These are phyloP conservation scores for Solanum lycopersicoides DNA, from an alignment of 257 asterid genomes.

Conservation along the genomic window DNA sequence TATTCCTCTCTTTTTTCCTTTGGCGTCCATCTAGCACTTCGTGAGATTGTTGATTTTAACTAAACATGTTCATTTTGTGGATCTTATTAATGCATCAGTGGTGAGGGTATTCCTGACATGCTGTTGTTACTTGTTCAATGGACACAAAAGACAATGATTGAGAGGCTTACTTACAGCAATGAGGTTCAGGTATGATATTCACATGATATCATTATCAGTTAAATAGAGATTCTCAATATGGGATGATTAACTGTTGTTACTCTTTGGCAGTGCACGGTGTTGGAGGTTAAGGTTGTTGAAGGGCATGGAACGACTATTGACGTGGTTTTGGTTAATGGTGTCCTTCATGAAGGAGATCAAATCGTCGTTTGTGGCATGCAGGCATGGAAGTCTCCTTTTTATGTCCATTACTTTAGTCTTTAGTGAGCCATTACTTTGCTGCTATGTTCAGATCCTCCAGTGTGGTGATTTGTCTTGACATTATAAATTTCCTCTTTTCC, in stretches of 20 bases:
- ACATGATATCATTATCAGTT: background rate
- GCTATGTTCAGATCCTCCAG: conserved; percentile 1
- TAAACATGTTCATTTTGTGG: background rate
- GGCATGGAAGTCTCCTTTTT: conserved; percentile 23
- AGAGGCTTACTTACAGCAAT: conserved; percentile 73
- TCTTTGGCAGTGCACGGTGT: conserved; percentile 78
- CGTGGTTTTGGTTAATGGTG: conserved; percentile 90
- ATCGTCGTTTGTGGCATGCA: conserved; percentile 96
- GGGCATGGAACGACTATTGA: conserved; percentile 98
- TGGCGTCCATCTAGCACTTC: background rate
- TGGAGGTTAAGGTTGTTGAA: conserved; percentile 97
- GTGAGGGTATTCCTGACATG: conserved; percentile 92
- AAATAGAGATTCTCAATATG: background rate
- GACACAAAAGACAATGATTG: conserved; percentile 81
- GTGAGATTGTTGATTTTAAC: background rate
- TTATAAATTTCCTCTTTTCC: background rate
- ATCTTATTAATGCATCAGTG: conserved; percentile 26
- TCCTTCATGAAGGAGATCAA: conserved; percentile 96
- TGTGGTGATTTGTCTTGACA: background rate
- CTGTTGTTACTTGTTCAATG: conserved; percentile 71
- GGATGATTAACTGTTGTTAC: conserved; percentile 6
- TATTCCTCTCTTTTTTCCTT: background rate
- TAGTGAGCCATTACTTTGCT: background rate
- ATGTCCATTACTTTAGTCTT: background rate
- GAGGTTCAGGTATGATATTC: conserved; percentile 66